A percentile compares a stretch with the other conserved stretches of the same genome.
These are phyloP conservation scores for Cicer bijugum DNA, from an alignment of 306 rosid genomes.

Conservation along the genomic window DNA sequence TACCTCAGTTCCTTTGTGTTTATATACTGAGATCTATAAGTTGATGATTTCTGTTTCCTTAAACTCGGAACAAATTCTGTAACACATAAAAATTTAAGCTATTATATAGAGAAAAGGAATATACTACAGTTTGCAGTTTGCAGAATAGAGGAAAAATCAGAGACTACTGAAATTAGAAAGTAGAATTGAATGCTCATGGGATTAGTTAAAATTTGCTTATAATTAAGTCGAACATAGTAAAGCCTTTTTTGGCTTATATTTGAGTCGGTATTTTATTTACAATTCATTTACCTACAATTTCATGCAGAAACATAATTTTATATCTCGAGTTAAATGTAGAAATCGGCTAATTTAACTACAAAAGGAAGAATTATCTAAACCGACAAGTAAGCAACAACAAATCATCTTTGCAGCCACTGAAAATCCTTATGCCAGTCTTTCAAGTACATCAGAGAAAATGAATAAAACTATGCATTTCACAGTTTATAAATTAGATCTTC, in stretches of 20 bases:
- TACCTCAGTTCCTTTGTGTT: slow-evolving; percentile 82
- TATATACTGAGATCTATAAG: slow-evolving; percentile 89
- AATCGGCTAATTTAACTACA: slow-evolving; percentile 10
- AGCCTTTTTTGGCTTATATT: not conserved
- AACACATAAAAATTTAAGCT: slow-evolving; percentile 39
- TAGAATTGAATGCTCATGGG: slow-evolving; percentile 28
- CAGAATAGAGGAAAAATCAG: slow-evolving; percentile 32
- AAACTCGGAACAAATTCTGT: slow-evolving; percentile 66
- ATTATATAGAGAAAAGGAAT: slow-evolving; percentile 21
- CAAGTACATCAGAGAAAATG: slow-evolving; percentile 1
- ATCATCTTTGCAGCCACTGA: not conserved
- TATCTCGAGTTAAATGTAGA: not conserved
- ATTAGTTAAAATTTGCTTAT: not conserved
- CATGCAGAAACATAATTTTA: slow-evolving; percentile 13
- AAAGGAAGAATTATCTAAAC: slow-evolving; percentile 26
- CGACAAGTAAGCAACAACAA: not conserved
- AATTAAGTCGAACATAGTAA: not conserved
- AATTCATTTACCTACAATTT: slow-evolving; percentile 9
- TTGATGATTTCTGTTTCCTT: slow-evolving; percentile 90
- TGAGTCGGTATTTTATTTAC: slow-evolving; percentile 17
- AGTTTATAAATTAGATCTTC: slow-evolving; percentile 15
- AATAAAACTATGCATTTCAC: slow-evolving; percentile 33
- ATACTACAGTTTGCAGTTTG: slow-evolving; percentile 4
- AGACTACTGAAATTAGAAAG: not conserved
- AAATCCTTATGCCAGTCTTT: slow-evolving; percentile 9